Evolutionary conservation across 176 grass and related monocot species (phyloP), one percentile per base, ranked within the genome.

Genomic region (Carex cristatella): DNA sequence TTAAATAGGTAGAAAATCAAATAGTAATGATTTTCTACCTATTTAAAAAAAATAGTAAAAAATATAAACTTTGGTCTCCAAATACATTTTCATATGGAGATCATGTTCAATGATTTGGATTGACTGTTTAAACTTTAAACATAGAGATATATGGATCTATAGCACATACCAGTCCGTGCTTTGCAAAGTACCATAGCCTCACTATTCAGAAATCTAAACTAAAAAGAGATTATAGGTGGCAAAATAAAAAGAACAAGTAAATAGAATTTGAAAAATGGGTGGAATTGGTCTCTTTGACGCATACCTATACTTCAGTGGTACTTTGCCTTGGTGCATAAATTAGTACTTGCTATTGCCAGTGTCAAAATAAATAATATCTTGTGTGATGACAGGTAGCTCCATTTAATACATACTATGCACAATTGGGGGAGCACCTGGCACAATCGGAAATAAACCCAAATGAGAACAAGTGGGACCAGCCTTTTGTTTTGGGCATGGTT

Each of bases 371-470:
- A 28, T 53, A 15, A 66, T 84, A 89, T 87, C 59, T 40, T 75
- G 27, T 79, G 49, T 86, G 68, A 78, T 73, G 81, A 88, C 88
- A 95, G 96, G 94, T 99, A 88, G 96, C 93, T 79, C 96, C 96
- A 84, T 99, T 99, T 85, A 99, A 99, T 92, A 95, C 96, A 2
- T 89, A 89, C 83, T 95, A 99, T 88, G 87, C 93, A 32, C 90
- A 92, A 84, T 82, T 99, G 79, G 85, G 74, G 61, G 88, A 94
- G 67, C 96, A 99, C 83, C 32, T 99, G 86, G 54, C 15, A 5
- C 91, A 99, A 94, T 91, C 90, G 74, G 93, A 91, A 85, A 86
- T 99, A 18, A 88, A 99, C 72, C 81, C 87, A 10, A 58, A 86
- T 81, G 42, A 90, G 87, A 99, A 99, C 62, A 99, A 90, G 86